Evolutionary conservation across 768 basidiomycete species (phyloP), one percentile per base, ranked within the genome.

Genomic region (Auricularia sp.): DNA sequence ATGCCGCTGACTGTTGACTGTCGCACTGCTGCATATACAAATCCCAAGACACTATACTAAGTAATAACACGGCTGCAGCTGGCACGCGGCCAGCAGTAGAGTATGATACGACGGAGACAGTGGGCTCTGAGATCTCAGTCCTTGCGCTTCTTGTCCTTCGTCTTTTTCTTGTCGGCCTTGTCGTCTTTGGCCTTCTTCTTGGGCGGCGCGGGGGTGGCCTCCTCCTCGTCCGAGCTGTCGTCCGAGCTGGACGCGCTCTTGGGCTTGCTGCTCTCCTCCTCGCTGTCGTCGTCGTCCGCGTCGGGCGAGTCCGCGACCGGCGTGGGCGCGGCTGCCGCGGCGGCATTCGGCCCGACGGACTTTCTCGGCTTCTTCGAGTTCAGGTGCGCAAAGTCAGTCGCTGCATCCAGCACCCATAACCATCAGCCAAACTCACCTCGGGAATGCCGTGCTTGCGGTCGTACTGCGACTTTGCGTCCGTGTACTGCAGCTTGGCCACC

Each of bases 391-490:
- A 14, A 58, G 36, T 77, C 81, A 62, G 79, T 14, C 78, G 42
- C 80, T 76, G 80, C 82, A 62, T 87, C 86, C 71, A 90, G 90
- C 7, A 81, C 83, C 51, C 78, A 16, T 18, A 3, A 39, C 23
- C 34, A 34, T 23, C 29, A 59, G 56, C 23, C 14, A 63, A 16
- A 35, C 5, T 7, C 43, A 63, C 62, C 12, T 67, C 66, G 62
- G 69, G 68, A 18, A 62, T 66, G 16, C 65, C 80, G 72, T 90
- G 86, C 58, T 86, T 81, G 39, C 77, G 77, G 8, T 84, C 80
- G 70, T 88, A 93, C 43, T 79, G 76, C 65, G 80, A 79, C 72
- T 90, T 90, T n/a, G 84, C 85, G 43, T 72, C 78, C 12, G 76
- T 77, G 70, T 85, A 85, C 44, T 79, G 70, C 43, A 14, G 56